Base-by-base conservation (phyloP, 768 basidiomycete species). In the Leccinellum luteum region DNA sequence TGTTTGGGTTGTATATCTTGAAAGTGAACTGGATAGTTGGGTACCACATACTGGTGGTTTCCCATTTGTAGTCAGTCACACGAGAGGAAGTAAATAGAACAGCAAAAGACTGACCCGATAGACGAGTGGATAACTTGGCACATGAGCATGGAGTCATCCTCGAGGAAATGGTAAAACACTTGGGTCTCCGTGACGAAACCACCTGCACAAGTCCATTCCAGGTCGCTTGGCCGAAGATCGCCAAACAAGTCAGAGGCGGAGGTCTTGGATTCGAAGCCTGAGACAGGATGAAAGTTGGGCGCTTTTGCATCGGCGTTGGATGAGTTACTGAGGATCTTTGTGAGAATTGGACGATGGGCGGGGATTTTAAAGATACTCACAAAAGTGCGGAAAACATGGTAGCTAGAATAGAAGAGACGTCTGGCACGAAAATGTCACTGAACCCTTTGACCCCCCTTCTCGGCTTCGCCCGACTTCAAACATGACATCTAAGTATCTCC, bases 151-250 rank as follows among this genome's bases (percentile, higher is more conserved):
- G 81, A 82, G 6, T 94, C 95, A 76, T 95, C 91, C 34, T 86
- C 84, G 8, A 90, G 78, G 64, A 89, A 80, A 47, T 86, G 78
- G 73, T 99, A 99, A 76, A 88, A 98, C 0, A 71, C 80, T 69
- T 97, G 93, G 0, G 96, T 97, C 73, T 98, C 97, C 0, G 94
- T 89, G 25, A 84, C 81, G 71, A 98, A 96, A 1, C 95, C 93
- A 50, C 85, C 79, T 0, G 85, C 77, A 71, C 90, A 93, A 30
- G 83, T 69, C 94, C 93, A 96, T 69, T 90, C 87, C 31, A 83
- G 82, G 72, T 96, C 94, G 64, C 80, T 81, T 19, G 81, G 75
- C 62, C 84, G 83, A 55, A 96, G 85, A 64, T 85, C 82, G n/a
- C 92, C 92, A 60, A 84, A 86, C 48, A 88, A 73, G 63, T 90